Evolutionary conservation across 148 eudicot species (phyloP).

Genomic region (Beta vulgaris): DNA sequence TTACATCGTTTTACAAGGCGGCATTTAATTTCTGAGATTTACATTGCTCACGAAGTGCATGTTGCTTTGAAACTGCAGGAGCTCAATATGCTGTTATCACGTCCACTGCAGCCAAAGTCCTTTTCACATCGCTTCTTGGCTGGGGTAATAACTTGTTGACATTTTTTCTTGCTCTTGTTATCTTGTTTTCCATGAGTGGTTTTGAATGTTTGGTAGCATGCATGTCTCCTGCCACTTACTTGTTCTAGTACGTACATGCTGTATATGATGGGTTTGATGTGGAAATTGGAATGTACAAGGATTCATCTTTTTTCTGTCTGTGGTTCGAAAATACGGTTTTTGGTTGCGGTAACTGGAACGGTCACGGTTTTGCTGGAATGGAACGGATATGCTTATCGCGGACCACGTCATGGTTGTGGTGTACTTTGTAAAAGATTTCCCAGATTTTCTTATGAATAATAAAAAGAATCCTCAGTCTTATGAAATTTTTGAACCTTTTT

Average conservation of each 20-base stretch:
- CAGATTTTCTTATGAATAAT: too few relatives aligned
- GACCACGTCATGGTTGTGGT: too few relatives aligned
- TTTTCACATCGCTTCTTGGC: constrained; percentile 89
- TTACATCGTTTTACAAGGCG: background rate
- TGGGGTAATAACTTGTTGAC: constrained; percentile 49
- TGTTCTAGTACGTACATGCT: background rate
- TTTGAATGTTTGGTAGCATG: background rate
- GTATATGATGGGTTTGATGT: background rate
- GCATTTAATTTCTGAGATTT: background rate
- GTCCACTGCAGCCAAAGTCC: constrained; percentile 87
- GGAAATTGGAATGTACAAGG: too few relatives aligned
- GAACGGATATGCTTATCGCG: too few relatives aligned
- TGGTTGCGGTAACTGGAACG: too few relatives aligned
- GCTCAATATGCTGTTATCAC: constrained; percentile 57
- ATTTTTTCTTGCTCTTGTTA: background rate
- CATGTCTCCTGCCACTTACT: background rate
- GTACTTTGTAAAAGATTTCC: too few relatives aligned
- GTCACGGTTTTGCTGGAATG: too few relatives aligned
- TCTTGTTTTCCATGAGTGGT: background rate
- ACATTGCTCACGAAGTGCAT: background rate
- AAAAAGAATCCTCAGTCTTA: too few relatives aligned
- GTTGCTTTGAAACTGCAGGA: constrained; percentile 52
- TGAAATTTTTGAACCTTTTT: too few relatives aligned
- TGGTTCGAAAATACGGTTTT: too few relatives aligned
- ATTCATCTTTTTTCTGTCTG: too few relatives aligned